These are phyloP conservation scores for Chenopodium album DNA, from an alignment of 148 eudicot genomes.

Conservation along the genomic window DNA sequence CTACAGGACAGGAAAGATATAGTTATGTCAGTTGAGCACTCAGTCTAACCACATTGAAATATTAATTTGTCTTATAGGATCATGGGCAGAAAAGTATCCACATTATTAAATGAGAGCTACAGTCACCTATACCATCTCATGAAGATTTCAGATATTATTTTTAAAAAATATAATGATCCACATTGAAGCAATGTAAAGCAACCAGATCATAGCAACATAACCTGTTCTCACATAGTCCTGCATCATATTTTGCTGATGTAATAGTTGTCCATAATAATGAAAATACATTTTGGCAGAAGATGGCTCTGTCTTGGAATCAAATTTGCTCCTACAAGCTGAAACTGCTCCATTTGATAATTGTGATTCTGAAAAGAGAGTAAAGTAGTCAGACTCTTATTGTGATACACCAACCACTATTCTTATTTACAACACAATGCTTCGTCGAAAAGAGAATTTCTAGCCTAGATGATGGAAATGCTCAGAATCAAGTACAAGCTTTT, in stretches of 20 bases:
- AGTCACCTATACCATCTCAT: background rate
- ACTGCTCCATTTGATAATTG: constrained; percentile 56
- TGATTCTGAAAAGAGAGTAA: constrained; percentile 45
- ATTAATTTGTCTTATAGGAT: background rate
- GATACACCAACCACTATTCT: too few species aligned
- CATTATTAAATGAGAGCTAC: background rate
- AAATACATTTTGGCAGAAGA: constrained; percentile 97
- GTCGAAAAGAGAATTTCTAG: background rate
- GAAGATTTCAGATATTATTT: background rate
- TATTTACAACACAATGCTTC: too few species aligned
- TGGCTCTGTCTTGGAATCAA: constrained; percentile 86
- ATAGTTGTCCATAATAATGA: constrained; percentile 90
- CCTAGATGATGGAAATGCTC: too few species aligned
- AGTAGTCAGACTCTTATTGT: constrained; percentile 13
- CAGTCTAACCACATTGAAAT: background rate
- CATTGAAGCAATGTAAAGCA: constrained; percentile 8
- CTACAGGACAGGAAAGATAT: constrained; percentile 36
- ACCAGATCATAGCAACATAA: constrained; percentile 27
- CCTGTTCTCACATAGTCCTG: constrained; percentile 99
- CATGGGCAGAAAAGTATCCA: background rate
- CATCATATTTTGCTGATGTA: constrained; percentile 98
- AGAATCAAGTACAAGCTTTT: too few species aligned
- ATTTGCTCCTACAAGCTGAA: constrained; percentile 62
- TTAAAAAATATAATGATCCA: background rate
- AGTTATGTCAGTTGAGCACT: background rate